phyloP scores from a whole-genome alignment of 129 eudicot genomes.

The Smallanthus sonchifolius region DNA sequence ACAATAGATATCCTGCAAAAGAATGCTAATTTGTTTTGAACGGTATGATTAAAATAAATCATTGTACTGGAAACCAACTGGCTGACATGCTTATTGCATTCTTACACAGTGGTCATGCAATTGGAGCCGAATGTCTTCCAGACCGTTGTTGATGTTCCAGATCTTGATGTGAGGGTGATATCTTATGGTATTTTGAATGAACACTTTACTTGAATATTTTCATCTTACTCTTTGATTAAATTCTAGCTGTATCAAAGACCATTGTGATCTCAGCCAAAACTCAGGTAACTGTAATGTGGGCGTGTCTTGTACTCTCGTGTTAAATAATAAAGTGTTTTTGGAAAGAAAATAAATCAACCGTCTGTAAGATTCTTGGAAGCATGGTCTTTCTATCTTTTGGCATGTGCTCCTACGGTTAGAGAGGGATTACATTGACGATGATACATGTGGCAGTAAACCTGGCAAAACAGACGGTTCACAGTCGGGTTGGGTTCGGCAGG shows the following conservation, averaged over 20 bases:
- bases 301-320: conserved; percentile 13
- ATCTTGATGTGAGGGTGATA: conserved; percentile 3
- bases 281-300: conserved; percentile 4
- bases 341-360: background rate
- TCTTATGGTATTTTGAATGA: conserved; percentile 17
- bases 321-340: conserved; percentile 8
- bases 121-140: conserved; percentile 3
- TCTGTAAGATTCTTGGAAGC: background rate
- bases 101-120: conserved; percentile 5
- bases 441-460: background rate
- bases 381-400: background rate
- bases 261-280: conserved; percentile 7
- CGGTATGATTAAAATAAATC: background rate
- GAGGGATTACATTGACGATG: background rate
- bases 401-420: background rate
- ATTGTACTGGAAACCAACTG: background rate
- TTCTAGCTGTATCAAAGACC: conserved; percentile 17
- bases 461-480: no score
- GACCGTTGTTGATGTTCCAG: background rate
- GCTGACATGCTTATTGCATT: conserved; percentile 3
- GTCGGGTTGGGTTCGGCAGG: no score
- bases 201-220: conserved; percentile 3
- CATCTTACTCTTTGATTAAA: background rate
- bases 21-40: background rate
- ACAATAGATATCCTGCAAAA: background rate